Base-by-base conservation (phyloP, 768 basidiomycete species). In the Pleurotus citrinopileatus region DNA sequence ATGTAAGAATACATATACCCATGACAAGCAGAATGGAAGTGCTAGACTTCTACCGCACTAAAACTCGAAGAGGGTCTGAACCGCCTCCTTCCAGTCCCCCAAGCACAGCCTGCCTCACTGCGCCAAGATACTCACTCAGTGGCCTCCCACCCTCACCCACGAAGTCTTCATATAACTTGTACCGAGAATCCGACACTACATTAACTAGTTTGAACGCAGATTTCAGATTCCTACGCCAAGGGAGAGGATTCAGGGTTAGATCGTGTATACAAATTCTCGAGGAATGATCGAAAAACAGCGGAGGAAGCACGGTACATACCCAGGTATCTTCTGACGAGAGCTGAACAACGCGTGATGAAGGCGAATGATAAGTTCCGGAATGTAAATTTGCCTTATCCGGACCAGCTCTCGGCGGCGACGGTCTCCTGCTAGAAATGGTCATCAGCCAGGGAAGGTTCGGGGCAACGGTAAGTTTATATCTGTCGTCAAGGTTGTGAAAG, bases 321-420 rank as follows among this genome's bases (percentile, higher is more conserved):
- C 78, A 43, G 87, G 83, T 37, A 93, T 76, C 19, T 81, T 70
- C 8, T 74, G 67, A 6, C 84, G 73, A 4, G 93, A 91, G 28
- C 75, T 70, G 55, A 82, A 78, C 9, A 98, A 71, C 46, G 87
- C 71, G 40, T 80, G 74, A 63, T 98, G 94, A 2, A 98, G 72
- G 19, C 92, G 84, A 58, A 98, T 77, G 60, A 98, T 82, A 19
- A 98, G 77, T 65, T 97, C 94, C 0, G 94, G 96, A 22, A 97
- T 75, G 67, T 88, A 95, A 26, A 95, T 83, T 61, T 94, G 87
- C 37, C 94, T 83, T 48, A 96, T 88, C n/a, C 88, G 82, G 10
- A 80, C 70, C 42, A 96, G 79, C 57, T 95, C 91, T 19, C 74
- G 73, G 20, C 74, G 75, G 23, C 88, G 77, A 5, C 77, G 78